Base-by-base conservation (phyloP, 2,329 filamentous ascomycete species). In the Xylariaceae sp. region DNA sequence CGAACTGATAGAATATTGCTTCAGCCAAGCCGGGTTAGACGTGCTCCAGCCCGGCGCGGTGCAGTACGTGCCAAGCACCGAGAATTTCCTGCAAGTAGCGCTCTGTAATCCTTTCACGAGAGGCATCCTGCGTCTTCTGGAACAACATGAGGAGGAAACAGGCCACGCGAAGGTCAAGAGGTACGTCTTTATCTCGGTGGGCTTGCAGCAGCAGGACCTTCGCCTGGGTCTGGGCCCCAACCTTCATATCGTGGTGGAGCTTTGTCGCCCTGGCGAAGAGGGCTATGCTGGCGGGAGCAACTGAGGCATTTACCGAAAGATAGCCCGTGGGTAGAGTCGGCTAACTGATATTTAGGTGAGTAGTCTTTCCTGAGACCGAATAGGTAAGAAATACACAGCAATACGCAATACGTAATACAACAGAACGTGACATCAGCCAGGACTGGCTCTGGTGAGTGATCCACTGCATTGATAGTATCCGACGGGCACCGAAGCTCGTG, bases 111-210 rank as follows among this genome's bases (percentile, higher is more conserved):
- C 54, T 13, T 59, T 62, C 22, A 48, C 46, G 5, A 26, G 53
- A 13, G 42, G 60, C 2, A 29, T 53, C 30, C 37, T 26, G 15
- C 15, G 26, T 5, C 40, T 62, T 5, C 13, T 60, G 18, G 9
- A 16, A 4, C 2, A 55, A 7, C 40, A 59, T 15, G n/a, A 49
- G 21, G 22, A 16, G 3, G 50, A 52, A 1, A 56, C 40, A 12
- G 54, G 48, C 1, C n/a, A 37, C 18, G 58, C 60, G 3, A 53
- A 44, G 22, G 48, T 62, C 3, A 47, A 55, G 30, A 46, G 47
- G 12, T 40, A 57, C 15, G 39, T 53, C n/a, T 57, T 57, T 41
- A 51, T 59, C 15, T 51, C 53, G 3, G 32, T 37, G 19, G 54
- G 57, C n/a, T 1, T 39, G 15, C 5, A 5, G 15, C 10, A 26